Percentiles rank a stretch among this genome's conserved stretches.
Conservation (phyloP, 768 basidiomycete genomes). For the Lactarius deliciosus region DNA sequence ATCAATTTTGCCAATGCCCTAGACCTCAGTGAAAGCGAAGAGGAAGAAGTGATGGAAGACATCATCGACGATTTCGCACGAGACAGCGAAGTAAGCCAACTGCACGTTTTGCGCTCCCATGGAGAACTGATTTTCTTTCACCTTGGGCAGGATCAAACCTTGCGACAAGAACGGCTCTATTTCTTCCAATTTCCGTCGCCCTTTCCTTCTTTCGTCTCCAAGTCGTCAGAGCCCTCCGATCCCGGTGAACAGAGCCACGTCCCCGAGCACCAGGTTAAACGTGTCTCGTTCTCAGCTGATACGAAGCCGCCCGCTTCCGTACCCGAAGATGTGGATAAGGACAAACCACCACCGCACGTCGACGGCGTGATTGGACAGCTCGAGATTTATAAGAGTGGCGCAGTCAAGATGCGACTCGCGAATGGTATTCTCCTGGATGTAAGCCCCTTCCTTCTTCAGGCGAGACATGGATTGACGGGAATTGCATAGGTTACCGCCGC, state of each 20-base stretch:
- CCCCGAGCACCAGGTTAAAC: conserved; percentile 39
- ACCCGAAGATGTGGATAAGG: conserved; percentile 33
- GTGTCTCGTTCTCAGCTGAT: conserved; percentile 65
- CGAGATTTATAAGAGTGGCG: conserved; percentile 82
- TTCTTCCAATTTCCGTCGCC: conserved; percentile 90
- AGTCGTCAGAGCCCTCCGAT: conserved; percentile 36
- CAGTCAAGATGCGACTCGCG: conserved; percentile 80
- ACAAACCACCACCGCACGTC: conserved; percentile 35
- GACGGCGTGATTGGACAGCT: conserved; percentile 84
- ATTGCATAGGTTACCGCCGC: conserved; percentile 67
- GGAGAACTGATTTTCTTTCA: conserved; percentile 9
- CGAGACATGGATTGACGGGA: neutral
- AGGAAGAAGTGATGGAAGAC: conserved; percentile 77
- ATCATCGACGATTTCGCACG: conserved; percentile 68
- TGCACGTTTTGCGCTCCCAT: neutral
- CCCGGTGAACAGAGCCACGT: conserved; percentile 23
- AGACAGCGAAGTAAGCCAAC: conserved; percentile 41
- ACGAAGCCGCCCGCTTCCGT: conserved; percentile 49
- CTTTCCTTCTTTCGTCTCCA: conserved; percentile 69
- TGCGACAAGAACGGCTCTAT: conserved; percentile 68
- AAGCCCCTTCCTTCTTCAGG: conserved; percentile 35
- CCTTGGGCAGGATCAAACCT: conserved; percentile 44
- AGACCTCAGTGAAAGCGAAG: conserved; percentile 72
- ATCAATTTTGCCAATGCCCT: conserved; percentile 59
- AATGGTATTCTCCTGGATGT: conserved; percentile 86